phyloP scores from a whole-genome alignment of 176 grass and related monocot genomes.

The Phoenix dactylifera region DNA sequence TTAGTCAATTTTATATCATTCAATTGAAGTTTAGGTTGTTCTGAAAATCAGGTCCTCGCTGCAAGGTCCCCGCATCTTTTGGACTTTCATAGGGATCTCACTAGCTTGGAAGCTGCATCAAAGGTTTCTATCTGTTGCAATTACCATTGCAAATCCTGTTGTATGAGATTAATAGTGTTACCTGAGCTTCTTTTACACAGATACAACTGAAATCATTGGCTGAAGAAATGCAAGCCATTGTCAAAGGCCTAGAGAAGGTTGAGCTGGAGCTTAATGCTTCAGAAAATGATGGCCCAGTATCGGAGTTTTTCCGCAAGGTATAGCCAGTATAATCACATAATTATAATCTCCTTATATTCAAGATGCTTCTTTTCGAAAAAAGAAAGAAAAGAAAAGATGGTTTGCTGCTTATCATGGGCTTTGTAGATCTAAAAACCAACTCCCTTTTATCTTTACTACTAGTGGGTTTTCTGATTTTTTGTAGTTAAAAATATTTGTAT shows the following conservation, averaged over 20 bases:
- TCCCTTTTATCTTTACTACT: too few species aligned
- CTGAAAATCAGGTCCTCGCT: constrained; percentile 56
- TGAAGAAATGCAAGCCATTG: constrained; percentile 99
- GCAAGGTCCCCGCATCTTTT: constrained; percentile 64
- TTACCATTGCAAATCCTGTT: constrained; percentile 6
- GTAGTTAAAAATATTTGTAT: too few species aligned
- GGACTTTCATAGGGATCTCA: constrained; percentile 80
- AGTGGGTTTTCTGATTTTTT: too few species aligned
- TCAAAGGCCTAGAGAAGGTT: constrained; percentile 90
- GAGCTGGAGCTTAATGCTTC: constrained; percentile 75
- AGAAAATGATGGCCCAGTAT: constrained; percentile 92
- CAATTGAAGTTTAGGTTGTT: too few species aligned
- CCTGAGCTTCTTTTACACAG: constrained; percentile 29
- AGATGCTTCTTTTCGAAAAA: neutral
- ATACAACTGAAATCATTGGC: constrained; percentile 96
- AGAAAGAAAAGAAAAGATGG: too few species aligned
- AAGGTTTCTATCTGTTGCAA: constrained; percentile 51
- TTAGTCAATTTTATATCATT: too few species aligned
- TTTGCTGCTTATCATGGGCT: too few species aligned
- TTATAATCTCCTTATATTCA: too few species aligned
- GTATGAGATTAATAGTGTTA: constrained; percentile 1
- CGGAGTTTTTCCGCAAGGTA: constrained; percentile 82
- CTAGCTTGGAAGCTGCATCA: constrained; percentile 84
- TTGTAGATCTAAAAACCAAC: too few species aligned
- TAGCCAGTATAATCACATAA: neutral